These are phyloP conservation scores for Trichophyton verrucosum DNA, from an alignment of 2,329 filamentous ascomycete species.

Conservation along the genomic window DNA sequence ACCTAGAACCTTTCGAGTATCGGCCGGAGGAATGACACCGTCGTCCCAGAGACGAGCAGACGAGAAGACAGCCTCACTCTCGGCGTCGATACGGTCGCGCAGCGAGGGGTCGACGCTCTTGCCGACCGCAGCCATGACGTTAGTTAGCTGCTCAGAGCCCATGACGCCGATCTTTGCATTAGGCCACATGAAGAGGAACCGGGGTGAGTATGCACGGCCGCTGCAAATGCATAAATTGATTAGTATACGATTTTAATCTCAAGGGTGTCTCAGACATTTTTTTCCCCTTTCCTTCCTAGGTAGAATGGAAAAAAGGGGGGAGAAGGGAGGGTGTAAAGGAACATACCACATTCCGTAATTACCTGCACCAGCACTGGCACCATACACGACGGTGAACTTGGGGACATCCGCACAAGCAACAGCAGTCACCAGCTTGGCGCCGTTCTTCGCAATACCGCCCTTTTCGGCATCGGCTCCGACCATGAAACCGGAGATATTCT, in stretches of 20 bases:
- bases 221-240: constrained; percentile 28
- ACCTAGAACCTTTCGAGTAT: constrained; percentile 60
- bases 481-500: constrained; percentile 98
- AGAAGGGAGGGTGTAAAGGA: neutral
- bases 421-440: constrained; percentile 89
- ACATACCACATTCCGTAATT: constrained; percentile 92
- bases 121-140: constrained; percentile 91
- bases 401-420: constrained; percentile 89
- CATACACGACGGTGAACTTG: constrained; percentile 95
- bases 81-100: constrained; percentile 71
- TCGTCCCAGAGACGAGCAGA: constrained; percentile 87
- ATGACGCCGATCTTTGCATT: constrained; percentile 94
- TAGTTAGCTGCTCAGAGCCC: constrained; percentile 81
- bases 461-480: constrained; percentile 84
- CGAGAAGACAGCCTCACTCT: constrained; percentile 81
- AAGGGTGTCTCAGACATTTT: too few relatives aligned
- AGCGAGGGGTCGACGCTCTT: constrained; percentile 68
- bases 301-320: neutral
- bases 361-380: constrained; percentile 80
- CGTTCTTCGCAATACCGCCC: constrained; percentile 94
- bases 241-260: neutral
- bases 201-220: constrained; percentile 79
- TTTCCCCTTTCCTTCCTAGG: too few relatives aligned
- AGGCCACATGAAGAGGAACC: constrained; percentile 94
- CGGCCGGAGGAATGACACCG: constrained; percentile 64